A percentile compares a stretch with the other conserved stretches of the same genome.
These are phyloP conservation scores for Veloporphyrellus conicus DNA, from an alignment of 1,284 basidiomycete genomes.

Conservation along the genomic window DNA sequence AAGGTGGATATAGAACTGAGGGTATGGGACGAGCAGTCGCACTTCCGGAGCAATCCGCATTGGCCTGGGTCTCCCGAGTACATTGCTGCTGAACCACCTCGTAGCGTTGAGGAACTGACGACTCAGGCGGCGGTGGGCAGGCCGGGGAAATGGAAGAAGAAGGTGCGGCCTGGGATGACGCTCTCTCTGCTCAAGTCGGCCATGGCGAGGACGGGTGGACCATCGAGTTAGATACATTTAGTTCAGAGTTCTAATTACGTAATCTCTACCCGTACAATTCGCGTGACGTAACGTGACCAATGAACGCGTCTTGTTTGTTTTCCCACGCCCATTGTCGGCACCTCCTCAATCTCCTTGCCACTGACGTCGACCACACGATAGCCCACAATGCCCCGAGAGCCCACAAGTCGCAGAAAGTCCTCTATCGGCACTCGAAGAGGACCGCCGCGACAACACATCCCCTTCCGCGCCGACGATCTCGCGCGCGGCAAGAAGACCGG, in stretches of 20 bases:
- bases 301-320: no score
- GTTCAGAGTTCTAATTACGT: no score
- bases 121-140: slow-evolving; percentile 5
- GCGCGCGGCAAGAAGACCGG: slow-evolving; percentile 75
- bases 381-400: slow-evolving; percentile 27
- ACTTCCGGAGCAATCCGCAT: slow-evolving; percentile 31
- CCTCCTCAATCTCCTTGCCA: no score
- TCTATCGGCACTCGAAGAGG: slow-evolving; percentile 34
- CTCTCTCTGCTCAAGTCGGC: slow-evolving; percentile 21
- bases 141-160: slow-evolving; percentile 4
- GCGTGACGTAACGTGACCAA: no score
- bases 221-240: not conserved
- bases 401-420: slow-evolving; percentile 30
- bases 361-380: slow-evolving; percentile 5
- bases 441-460: slow-evolving; percentile 58
- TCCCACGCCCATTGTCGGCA: no score
- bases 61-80: slow-evolving; percentile 39
- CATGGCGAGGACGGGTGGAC: slow-evolving; percentile 11
- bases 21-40: slow-evolving; percentile 25
- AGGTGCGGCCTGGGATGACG: slow-evolving; percentile 4
- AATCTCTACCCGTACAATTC: no score
- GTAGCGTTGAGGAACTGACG: slow-evolving; percentile 23
- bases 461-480: slow-evolving; percentile 69
- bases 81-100: slow-evolving; percentile 30
- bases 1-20: slow-evolving; percentile 29